Evolutionary conservation across 371 early-diverging fungal species (phyloP), one percentile per base, ranked within the genome.

Genomic region (Chytridium lagenaria): DNA sequence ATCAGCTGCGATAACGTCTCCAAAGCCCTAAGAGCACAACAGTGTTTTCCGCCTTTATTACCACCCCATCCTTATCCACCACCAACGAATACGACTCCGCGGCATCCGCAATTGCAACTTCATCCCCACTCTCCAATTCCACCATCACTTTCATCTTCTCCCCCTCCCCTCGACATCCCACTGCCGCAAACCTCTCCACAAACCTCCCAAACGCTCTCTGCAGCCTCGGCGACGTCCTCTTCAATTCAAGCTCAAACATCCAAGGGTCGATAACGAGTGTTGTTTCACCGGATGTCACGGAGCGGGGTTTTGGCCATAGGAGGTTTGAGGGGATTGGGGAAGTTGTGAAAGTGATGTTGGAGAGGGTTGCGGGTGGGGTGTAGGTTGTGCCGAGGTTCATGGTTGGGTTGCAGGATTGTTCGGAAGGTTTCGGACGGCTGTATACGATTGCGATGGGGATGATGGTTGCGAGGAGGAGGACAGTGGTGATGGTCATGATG

Each of bases 1-100:
- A 75, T 19, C 39, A 75, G 59, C 67, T 75, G 75, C 0, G 55
- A 7, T 22, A 75, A 69, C 23, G 75, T 70, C 30, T 65, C 59
- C 34, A 75, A 37, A 1, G 51, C 75, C 26, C 57, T 36, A 22
- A 70, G 23, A 51, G 75, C 75, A 15, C 75, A 51, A 65, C 67
- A 5, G 39, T 3, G 31, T 26, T 51, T n/a, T 3, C 0, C 1
- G 75, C 70, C 10, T 26, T 67, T 44, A 69, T 75, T 50, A 55
- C 50, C 19, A 44, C 61, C 0, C 50, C 52, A 1, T n/a, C 55
- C 19, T 23, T 1, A 5, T 66, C 31, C 5, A 50, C 52, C 26
- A 30, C 28, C 26, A 75, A 66, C 36, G 70, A 52, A 61, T 75
- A 75, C 49, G 44, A 26, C 67, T 75, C 75, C 10, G 63, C 12